Base-by-base conservation (phyloP, 768 basidiomycete species). In the Xanthoconium purpureum region DNA sequence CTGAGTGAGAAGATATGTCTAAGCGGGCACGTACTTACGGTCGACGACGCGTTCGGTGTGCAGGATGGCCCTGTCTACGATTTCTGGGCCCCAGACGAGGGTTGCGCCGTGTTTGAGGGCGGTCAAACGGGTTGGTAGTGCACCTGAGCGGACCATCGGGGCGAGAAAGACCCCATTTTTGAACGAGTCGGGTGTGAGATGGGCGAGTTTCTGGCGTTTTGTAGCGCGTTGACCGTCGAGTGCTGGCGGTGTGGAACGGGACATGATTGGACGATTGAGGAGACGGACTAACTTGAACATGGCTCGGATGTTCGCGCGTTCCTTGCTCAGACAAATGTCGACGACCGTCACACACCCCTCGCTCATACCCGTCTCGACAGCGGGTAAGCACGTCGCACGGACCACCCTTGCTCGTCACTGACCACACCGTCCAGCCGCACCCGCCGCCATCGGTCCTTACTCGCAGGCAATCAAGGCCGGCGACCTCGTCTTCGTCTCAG, bases 121-220 rank as follows among this genome's bases (percentile, higher is more conserved):
- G 60, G 91, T 85, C 7, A 96, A 71, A 29, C 93, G 84, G 35
- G 89, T 93, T 0, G 91, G 92, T 28, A 95, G 93, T 95, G 67
- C 88, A 57, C 94, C 92, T 55, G 92, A 96, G 67, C 94, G 83
- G 50, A 99, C 97, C 97, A 99, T 99, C 2, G 97, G 97, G 3
- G 97, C 96, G n/a, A 99, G 82, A 66, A 97, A 88, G 32, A 98
- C 77, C 11, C 94, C 95, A 74, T 91, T 80, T 61, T 87, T 87
- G 76, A 94, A 99, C 60, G 92, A 85, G 30, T 86, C 84, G 1
- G 78, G 67, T 0, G 85, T 85, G 17, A 91, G 78, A 60, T 84
- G 81, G 15, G 80, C 82, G 10, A 82, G 63, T 63, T 77, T 82
- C 39, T 76, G 74, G 9, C 84, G 80, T 67, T 90, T 90, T 0